phyloP scores from a whole-genome alignment of 2,329 filamentous ascomycete genomes.

The Plectosphaerella plurivora region DNA sequence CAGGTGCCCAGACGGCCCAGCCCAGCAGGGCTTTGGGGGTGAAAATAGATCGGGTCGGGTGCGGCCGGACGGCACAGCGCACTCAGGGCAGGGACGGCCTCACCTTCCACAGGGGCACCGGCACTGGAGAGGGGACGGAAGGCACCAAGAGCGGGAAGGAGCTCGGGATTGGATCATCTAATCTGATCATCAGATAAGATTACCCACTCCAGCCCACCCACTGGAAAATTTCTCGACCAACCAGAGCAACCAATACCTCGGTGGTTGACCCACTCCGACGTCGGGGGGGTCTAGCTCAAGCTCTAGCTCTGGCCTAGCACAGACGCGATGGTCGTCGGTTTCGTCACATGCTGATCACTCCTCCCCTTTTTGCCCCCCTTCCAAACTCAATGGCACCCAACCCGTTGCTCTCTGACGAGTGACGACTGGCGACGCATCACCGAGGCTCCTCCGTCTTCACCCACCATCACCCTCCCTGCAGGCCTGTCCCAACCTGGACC shows the following conservation, averaged over 20 bases:
- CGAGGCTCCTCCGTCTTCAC: background rate
- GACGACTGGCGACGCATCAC: too few relatives aligned
- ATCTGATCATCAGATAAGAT: constrained; percentile 7
- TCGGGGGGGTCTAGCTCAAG: background rate
- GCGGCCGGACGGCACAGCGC: too few relatives aligned
- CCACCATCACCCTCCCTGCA: background rate
- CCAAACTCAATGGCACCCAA: too few relatives aligned
- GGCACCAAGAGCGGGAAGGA: too few relatives aligned
- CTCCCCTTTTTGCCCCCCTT: background rate
- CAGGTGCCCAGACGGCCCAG: too few relatives aligned
- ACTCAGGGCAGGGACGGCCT: too few relatives aligned
- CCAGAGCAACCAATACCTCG: background rate
- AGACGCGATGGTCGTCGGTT: background rate
- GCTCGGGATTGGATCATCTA: background rate
- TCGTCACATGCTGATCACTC: background rate
- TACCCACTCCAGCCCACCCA: background rate
- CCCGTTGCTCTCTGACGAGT: background rate
- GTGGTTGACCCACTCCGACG: background rate
- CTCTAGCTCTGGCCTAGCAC: too few relatives aligned
- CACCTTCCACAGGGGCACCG: too few relatives aligned
- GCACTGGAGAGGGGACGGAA: too few relatives aligned
- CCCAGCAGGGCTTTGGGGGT: too few relatives aligned
- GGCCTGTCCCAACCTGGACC: background rate
- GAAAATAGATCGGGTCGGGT: too few relatives aligned
- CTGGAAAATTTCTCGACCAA: background rate